A percentile compares a stretch with the other conserved stretches of the same genome.
Conservation (phyloP, 305 asterid species). For the Fraxinus baroniana region DNA sequence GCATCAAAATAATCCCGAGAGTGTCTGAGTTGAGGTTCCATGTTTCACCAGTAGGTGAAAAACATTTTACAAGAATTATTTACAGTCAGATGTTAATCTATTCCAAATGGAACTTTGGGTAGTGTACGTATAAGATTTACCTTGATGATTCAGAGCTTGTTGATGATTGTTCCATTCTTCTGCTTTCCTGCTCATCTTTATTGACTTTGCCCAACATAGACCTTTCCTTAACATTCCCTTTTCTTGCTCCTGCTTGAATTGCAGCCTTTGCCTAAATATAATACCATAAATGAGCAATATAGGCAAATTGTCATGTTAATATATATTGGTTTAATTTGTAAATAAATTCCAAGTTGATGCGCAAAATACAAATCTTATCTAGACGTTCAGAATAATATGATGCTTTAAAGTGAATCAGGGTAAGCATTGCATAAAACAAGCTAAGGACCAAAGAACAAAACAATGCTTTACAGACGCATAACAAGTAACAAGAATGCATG, state of each 20-base stretch:
- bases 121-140: slow-evolving; percentile 28
- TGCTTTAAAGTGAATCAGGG: neutral
- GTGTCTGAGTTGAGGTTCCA: slow-evolving; percentile 40
- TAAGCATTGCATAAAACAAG: neutral
- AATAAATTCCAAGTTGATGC: neutral
- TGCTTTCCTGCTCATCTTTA: slow-evolving; percentile 60
- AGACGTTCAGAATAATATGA: neutral
- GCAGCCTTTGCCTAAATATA: slow-evolving; percentile 80
- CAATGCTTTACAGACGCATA: neutral
- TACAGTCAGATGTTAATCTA: slow-evolving; percentile 5
- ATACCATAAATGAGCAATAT: slow-evolving; percentile 25
- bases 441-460: neutral
- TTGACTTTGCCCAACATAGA: slow-evolving; percentile 53
- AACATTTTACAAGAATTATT: slow-evolving; percentile 12
- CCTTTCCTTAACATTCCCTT: slow-evolving; percentile 70
- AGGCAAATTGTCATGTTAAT: slow-evolving; percentile 6
- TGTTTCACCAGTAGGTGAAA: slow-evolving; percentile 18
- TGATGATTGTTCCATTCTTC: slow-evolving; percentile 46
- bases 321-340: neutral
- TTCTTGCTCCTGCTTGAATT: slow-evolving; percentile 64
- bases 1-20: slow-evolving; percentile 78
- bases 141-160: slow-evolving; percentile 59
- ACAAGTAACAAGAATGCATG: neutral
- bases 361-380: slow-evolving; percentile 1
- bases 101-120: neutral